phyloP scores from a whole-genome alignment of 345 rosid species.

The Arabidopsis arenosa region DNA sequence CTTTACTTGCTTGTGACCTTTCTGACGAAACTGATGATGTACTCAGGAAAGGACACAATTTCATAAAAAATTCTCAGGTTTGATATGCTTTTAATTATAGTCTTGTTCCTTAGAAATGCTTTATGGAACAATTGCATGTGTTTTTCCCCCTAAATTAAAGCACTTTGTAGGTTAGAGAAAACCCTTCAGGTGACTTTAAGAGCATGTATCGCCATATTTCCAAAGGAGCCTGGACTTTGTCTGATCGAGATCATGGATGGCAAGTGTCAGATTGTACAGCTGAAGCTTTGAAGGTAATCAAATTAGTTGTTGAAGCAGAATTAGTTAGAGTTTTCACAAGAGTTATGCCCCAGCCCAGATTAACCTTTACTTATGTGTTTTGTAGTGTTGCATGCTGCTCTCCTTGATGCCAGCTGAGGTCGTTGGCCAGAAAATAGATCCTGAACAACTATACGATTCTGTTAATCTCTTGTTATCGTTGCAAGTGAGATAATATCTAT shows the following conservation, averaged over 20 bases:
- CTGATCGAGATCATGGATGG: constrained; percentile 75
- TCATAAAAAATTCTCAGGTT: constrained; percentile 68
- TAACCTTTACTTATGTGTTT: constrained; percentile 11
- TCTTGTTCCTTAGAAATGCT: not conserved
- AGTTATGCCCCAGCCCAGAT: constrained; percentile 4
- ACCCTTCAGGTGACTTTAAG: constrained; percentile 62
- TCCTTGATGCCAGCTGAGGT: constrained; percentile 70
- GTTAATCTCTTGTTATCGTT: constrained; percentile 68
- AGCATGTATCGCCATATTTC: constrained; percentile 68
- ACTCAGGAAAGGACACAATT: constrained; percentile 61
- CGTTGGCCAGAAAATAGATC: constrained; percentile 64
- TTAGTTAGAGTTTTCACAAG: constrained; percentile 4
- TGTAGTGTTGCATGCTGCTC: constrained; percentile 66
- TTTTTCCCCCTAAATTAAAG: not conserved
- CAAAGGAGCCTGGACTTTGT: constrained; percentile 73
- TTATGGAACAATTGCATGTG: not conserved
- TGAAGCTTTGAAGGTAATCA: constrained; percentile 67
- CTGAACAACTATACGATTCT: constrained; percentile 52
- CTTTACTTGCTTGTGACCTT: constrained; percentile 56
- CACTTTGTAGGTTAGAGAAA: constrained; percentile 53
- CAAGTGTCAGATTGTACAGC: constrained; percentile 76
- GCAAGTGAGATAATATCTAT: constrained; percentile 49
- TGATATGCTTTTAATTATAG: not conserved
- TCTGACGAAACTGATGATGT: constrained; percentile 51
- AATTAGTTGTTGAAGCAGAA: not conserved